Conservation (phyloP, 2,329 filamentous ascomycete genomes). For the Exophiala lecanii-corni region DNA sequence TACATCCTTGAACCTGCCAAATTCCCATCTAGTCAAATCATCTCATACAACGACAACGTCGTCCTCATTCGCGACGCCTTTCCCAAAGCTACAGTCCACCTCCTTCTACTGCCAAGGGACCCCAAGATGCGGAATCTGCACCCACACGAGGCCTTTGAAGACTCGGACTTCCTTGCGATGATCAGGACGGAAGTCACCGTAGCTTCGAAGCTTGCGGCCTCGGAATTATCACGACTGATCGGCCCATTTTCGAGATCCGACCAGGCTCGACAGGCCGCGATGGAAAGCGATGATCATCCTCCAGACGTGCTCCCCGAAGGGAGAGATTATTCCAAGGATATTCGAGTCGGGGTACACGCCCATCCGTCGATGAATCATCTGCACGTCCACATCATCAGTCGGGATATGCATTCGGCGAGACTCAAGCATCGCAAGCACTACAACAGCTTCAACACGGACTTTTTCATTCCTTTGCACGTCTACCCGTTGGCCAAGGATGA, state of each 20-base stretch:
- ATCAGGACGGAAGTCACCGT: constrained; percentile 58
- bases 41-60: constrained; percentile 58
- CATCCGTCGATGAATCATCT: constrained; percentile 88
- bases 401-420: constrained; percentile 68
- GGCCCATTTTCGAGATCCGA: constrained; percentile 54
- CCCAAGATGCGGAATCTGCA: constrained; percentile 57
- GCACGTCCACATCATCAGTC: constrained; percentile 81
- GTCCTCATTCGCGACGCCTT: constrained; percentile 78
- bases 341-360: constrained; percentile 77
- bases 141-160: constrained; percentile 72
- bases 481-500: constrained; percentile 71
- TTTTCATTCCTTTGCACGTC: constrained; percentile 72
- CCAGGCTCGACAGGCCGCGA: constrained; percentile 57
- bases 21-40: constrained; percentile 60
- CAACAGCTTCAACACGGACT: constrained; percentile 81
- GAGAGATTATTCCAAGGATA: constrained; percentile 71
- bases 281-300: constrained; percentile 52
- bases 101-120: constrained; percentile 79
- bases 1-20: constrained; percentile 63
- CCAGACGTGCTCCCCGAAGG: constrained; percentile 55
- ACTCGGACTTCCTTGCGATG: constrained; percentile 61
- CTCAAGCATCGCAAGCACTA: constrained; percentile 85
- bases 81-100: constrained; percentile 80
- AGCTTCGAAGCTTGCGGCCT: constrained; percentile 59
- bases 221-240: constrained; percentile 23